These are phyloP conservation scores for Atkinsonella texensis DNA, from an alignment of 2,329 filamentous ascomycete species.

Conservation along the genomic window DNA sequence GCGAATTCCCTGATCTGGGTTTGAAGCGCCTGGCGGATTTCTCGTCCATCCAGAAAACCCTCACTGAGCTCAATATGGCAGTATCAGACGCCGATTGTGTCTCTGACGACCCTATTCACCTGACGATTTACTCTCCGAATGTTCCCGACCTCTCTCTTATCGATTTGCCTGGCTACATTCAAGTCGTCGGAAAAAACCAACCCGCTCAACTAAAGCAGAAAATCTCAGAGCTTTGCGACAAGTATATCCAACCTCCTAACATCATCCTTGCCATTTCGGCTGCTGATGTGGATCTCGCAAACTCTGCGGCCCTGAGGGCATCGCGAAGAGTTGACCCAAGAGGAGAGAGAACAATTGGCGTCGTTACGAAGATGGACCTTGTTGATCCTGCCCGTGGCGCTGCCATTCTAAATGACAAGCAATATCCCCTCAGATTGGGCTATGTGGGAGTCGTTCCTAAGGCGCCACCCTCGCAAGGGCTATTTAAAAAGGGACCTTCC, in stretches of 20 bases:
- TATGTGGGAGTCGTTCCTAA: slow-evolving; percentile 93
- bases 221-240: slow-evolving; percentile 92
- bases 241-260: slow-evolving; percentile 93
- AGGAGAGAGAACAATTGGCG: slow-evolving; percentile 91
- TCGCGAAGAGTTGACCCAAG: slow-evolving; percentile 86
- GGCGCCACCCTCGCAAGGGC: slow-evolving; percentile 53
- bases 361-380: slow-evolving; percentile 99
- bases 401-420: slow-evolving; percentile 71
- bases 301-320: slow-evolving; percentile 83
- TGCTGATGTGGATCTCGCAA: slow-evolving; percentile 92
- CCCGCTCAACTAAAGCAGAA: slow-evolving; percentile 87
- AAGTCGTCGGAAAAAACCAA: slow-evolving; percentile 85
- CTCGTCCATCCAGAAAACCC: slow-evolving; percentile 76
- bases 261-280: slow-evolving; percentile 96
- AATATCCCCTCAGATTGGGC: slow-evolving; percentile 88
- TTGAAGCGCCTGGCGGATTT: slow-evolving; percentile 88
- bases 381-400: slow-evolving; percentile 73
- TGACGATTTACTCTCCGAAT: slow-evolving; percentile 89
- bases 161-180: slow-evolving; percentile 93
- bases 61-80: slow-evolving; percentile 89
- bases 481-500: slow-evolving; percentile 73
- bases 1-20: slow-evolving; percentile 88
- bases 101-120: slow-evolving; percentile 89
- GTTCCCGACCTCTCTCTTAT: slow-evolving; percentile 94
- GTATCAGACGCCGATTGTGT: slow-evolving; percentile 88